These are phyloP conservation scores for Cardamine chenopodiifolia DNA, from an alignment of 345 rosid species.

Conservation along the genomic window DNA sequence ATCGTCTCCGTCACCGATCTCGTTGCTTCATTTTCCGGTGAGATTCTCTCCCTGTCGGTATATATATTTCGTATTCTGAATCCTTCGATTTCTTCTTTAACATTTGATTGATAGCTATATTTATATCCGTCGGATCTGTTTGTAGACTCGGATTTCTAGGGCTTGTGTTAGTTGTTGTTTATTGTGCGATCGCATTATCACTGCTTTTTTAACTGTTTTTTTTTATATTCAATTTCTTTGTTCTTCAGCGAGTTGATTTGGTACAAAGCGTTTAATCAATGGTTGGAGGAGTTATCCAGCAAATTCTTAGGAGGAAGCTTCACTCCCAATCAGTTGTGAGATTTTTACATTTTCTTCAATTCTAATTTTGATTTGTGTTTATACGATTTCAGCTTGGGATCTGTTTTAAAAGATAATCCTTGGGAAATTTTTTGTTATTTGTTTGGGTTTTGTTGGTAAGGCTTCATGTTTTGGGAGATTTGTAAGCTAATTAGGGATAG, in stretches of 20 bases:
- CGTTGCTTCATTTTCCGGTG: slow-evolving; percentile 37
- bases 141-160: slow-evolving; percentile 29
- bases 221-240: neutral
- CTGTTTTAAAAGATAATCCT: slow-evolving; percentile 12
- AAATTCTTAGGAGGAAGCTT: slow-evolving; percentile 81
- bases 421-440: neutral
- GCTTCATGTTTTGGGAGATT: neutral
- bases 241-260: slow-evolving; percentile 42
- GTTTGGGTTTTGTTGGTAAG: slow-evolving; percentile 1
- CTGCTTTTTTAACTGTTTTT: neutral
- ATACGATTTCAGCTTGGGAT: slow-evolving; percentile 15
- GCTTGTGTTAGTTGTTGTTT: slow-evolving; percentile 13
- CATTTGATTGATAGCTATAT: slow-evolving; percentile 27
- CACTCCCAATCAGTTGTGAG: slow-evolving; percentile 70
- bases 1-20: slow-evolving; percentile 44
- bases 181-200: neutral
- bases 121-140: slow-evolving; percentile 37
- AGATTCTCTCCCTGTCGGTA: neutral
- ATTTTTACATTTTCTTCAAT: neutral
- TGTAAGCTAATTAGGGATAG: neutral
- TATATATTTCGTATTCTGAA: neutral
- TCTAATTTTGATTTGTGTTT: neutral
- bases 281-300: slow-evolving; percentile 94
- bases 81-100: neutral
- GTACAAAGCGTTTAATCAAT: slow-evolving; percentile 53